phyloP scores from a whole-genome alignment of 192 early-diverging fungal genomes.

The Martensiomyces pterosporus region DNA sequence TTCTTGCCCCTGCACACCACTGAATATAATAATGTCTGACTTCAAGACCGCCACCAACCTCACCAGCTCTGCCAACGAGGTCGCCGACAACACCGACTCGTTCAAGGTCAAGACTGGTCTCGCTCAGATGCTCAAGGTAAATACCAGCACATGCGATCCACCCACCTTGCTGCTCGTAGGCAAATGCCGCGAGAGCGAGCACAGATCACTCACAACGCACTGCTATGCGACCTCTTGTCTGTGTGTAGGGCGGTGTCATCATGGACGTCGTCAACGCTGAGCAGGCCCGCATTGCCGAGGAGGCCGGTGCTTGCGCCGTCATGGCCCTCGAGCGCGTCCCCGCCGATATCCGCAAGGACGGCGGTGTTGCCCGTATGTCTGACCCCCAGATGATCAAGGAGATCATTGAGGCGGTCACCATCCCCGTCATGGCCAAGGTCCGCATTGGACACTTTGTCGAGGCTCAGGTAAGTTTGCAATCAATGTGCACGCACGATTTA shows the following conservation, averaged over 20 bases:
- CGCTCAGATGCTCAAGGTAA: constrained; percentile 98
- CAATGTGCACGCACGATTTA: not conserved
- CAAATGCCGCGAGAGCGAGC: no score
- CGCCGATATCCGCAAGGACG: constrained; percentile 96
- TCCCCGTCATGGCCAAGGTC: constrained; percentile 99
- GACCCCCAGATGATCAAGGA: constrained; percentile 97
- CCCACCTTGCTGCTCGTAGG: no score
- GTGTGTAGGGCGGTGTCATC: constrained; percentile 98
- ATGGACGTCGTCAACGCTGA: constrained; percentile 99
- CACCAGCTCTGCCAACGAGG: constrained; percentile 24
- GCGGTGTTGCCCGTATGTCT: constrained; percentile 97
- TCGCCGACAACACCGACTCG: constrained; percentile 21
- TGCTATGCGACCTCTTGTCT: no score
- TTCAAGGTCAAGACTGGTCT: constrained; percentile 94
- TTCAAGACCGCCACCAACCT: constrained; percentile 62
- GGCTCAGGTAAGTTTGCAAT: constrained; percentile 58
- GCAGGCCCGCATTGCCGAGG: constrained; percentile 96
- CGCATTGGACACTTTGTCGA: constrained; percentile 99
- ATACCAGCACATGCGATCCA: no score
- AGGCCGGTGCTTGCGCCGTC: constrained; percentile 94
- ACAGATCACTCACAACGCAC: no score
- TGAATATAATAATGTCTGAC: constrained; percentile 17
- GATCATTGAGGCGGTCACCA: constrained; percentile 91
- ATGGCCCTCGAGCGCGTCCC: constrained; percentile 98
- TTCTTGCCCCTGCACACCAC: no score